These are phyloP conservation scores for Leccinum obscurum DNA, from an alignment of 768 basidiomycete genomes.

Conservation along the genomic window DNA sequence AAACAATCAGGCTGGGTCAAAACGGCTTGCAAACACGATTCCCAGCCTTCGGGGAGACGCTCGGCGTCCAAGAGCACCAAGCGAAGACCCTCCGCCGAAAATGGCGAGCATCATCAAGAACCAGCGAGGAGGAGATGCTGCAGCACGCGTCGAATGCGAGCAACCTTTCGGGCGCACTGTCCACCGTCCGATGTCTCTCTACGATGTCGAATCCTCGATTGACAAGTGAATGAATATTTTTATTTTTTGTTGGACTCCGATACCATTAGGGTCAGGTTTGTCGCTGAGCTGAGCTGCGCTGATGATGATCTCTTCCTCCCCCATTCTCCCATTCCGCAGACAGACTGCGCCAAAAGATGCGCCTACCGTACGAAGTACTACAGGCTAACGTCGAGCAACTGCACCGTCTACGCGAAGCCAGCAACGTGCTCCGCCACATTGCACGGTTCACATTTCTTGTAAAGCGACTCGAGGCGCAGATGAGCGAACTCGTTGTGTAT, in stretches of 20 bases:
- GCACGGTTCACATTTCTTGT: slow-evolving; percentile 84
- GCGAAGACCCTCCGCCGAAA: slow-evolving; percentile 60
- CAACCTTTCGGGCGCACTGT: slow-evolving; percentile 68
- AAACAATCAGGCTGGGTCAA: slow-evolving; percentile 35
- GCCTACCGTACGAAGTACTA: slow-evolving; percentile 77
- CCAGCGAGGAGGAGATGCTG: slow-evolving; percentile 49
- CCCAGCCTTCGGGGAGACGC: slow-evolving; percentile 71
- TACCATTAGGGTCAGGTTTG: not conserved
- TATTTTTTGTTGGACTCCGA: too few relatives aligned
- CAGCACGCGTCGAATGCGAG: slow-evolving; percentile 76
- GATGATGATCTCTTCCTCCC: not conserved
- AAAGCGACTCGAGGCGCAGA: slow-evolving; percentile 81
- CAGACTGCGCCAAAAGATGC: slow-evolving; percentile 87
- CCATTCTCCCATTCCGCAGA: not conserved
- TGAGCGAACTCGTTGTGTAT: slow-evolving; percentile 57
- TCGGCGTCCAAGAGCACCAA: slow-evolving; percentile 58
- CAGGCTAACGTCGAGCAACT: slow-evolving; percentile 72
- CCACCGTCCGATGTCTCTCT: slow-evolving; percentile 63
- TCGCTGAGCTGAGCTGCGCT: not conserved
- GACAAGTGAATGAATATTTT: slow-evolving; percentile 56
- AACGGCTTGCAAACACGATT: slow-evolving; percentile 53
- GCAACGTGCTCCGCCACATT: slow-evolving; percentile 80
- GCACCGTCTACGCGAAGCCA: slow-evolving; percentile 76
- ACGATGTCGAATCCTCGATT: slow-evolving; percentile 72
- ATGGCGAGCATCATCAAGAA: slow-evolving; percentile 67